Evolutionary conservation across 2,329 filamentous ascomycete species (phyloP).

Genomic region (Domatiomyces globalis): DNA sequence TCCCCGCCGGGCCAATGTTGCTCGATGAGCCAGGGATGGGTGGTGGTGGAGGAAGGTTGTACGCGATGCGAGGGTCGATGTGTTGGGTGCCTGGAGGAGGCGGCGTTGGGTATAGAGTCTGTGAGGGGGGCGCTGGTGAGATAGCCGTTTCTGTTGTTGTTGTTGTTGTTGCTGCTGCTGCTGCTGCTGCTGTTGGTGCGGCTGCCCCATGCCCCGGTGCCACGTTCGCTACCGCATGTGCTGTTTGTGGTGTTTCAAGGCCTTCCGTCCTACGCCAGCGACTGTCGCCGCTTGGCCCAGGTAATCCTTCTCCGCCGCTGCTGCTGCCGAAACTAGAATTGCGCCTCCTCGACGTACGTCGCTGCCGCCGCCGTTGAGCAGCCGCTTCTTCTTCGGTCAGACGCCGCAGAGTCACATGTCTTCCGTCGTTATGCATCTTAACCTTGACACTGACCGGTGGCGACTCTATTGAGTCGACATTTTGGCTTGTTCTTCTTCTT

Average conservation of each 20-base stretch:
- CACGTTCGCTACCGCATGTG: slow-evolving; percentile 23
- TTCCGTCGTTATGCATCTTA: slow-evolving; percentile 50
- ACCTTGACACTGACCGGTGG: slow-evolving; percentile 52
- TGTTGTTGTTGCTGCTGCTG: slow-evolving; percentile 15
- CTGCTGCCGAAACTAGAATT: slow-evolving; percentile 29
- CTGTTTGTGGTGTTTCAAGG: slow-evolving; percentile 25
- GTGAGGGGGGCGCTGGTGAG: slow-evolving; percentile 5
- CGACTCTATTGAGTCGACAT: slow-evolving; percentile 35
- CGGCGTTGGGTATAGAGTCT: slow-evolving; percentile 10
- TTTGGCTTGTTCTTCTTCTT: slow-evolving; percentile 22
- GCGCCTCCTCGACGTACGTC: slow-evolving; percentile 24
- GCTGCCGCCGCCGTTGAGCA: slow-evolving; percentile 39
- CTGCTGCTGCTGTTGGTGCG: slow-evolving; percentile 15
- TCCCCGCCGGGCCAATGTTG: slow-evolving; percentile 28
- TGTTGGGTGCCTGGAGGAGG: slow-evolving; percentile 10
- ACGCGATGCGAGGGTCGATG: slow-evolving; percentile 10
- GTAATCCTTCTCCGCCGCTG: slow-evolving; percentile 20
- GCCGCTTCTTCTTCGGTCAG: slow-evolving; percentile 50
- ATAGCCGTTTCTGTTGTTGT: slow-evolving; percentile 15
- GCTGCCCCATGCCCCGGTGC: slow-evolving; percentile 5
- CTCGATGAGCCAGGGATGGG: slow-evolving; percentile 28
- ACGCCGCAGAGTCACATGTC: slow-evolving; percentile 47
- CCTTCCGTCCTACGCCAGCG: slow-evolving; percentile 36
- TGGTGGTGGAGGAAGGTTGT: slow-evolving; percentile 17
- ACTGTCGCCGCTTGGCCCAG: slow-evolving; percentile 22